Conservation (phyloP, 371 early-diverging fungal species). For the Mortierella sp. region DNA sequence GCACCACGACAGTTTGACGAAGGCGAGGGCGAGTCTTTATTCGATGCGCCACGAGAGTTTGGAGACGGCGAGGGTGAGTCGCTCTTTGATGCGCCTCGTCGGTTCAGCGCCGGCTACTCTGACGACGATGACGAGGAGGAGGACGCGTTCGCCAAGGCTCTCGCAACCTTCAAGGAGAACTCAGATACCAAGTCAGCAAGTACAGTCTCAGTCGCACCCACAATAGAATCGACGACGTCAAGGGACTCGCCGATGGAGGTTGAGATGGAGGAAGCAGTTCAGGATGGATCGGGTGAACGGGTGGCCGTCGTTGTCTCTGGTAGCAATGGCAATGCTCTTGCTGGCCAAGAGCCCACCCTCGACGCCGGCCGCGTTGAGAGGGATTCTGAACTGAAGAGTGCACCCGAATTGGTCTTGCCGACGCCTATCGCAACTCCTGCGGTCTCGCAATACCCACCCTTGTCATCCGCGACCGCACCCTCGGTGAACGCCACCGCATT, state of each 20-base stretch:
- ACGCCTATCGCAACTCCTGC: conserved; percentile 7
- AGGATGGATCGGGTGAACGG: conserved; percentile 27
- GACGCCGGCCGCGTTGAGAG: not conserved
- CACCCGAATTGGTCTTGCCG: not conserved
- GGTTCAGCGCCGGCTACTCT: conserved; percentile 14
- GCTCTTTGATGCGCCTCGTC: conserved; percentile 34
- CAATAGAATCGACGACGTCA: not conserved
- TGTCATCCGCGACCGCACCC: conserved; percentile 1
- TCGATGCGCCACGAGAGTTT: conserved; percentile 27
- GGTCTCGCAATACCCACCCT: conserved; percentile 12
- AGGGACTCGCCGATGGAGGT: conserved; percentile 22
- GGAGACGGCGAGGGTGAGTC: conserved; percentile 20
- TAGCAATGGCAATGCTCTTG: conserved; percentile 29
- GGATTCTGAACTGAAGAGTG: not conserved
- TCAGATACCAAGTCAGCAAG: not conserved
- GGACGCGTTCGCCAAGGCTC: not conserved
- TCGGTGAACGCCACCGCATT: too few relatives aligned
- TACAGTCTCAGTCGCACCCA: not conserved
- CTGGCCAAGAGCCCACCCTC: conserved; percentile 33
- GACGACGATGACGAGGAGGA: conserved; percentile 15
- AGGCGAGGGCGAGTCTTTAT: conserved; percentile 21
- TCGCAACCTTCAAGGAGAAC: not conserved
- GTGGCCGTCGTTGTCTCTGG: conserved; percentile 37
- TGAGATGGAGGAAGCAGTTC: conserved; percentile 30
- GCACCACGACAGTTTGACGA: conserved; percentile 24